Evolutionary conservation across 768 basidiomycete species (phyloP), one percentile per base, ranked within the genome.

Genomic region (Dentipellis fragilis): DNA sequence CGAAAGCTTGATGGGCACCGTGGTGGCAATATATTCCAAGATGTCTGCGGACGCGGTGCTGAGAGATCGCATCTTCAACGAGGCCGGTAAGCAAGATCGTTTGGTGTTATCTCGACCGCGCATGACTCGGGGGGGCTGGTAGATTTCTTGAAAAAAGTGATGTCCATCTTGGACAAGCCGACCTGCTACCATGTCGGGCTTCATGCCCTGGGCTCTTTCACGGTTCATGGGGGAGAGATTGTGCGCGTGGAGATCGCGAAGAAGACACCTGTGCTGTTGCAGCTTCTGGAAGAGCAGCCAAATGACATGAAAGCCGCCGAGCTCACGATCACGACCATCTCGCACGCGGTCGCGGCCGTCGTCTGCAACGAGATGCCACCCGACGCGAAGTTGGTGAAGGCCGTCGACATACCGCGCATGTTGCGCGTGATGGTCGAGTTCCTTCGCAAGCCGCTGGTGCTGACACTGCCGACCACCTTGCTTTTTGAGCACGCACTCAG

Each of bases 11-110:
- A 17, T 23, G 6, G 83, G 81, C 0, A 82, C 77, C 0, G 77
- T 85, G 46, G 72, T 83, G 7, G 80, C 77, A 7, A 80, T 87
- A 49, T 84, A 78, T 58, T 75, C 82, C 12, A 81, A 80, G 62
- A 81, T 85, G 79, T 83, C 74, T 34, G 73, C 72, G 0, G 84
- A 85, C 63, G 72, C 80, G 2, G 70, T 85, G 38, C 66, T 85
- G 54, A 72, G 85, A n/a, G 77, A 84, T 65, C 79, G 80, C 57
- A 69, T 86, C 14, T 76, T 82, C 60, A 70, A 75, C 37, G 75
- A 75, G 72, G 46, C 54, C 8, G 84, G 84, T 83, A 54, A 4
- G 59, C 48, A 14, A 29, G 21, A 12, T 14, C 45, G 29, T 29
- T 6, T 29, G 29, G 6, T 29, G 3, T 29, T 29, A 29, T 29